These are phyloP conservation scores for Plasmodium blacklocki DNA, from an alignment of 169 alveolate genomes.

Conservation along the genomic window DNA sequence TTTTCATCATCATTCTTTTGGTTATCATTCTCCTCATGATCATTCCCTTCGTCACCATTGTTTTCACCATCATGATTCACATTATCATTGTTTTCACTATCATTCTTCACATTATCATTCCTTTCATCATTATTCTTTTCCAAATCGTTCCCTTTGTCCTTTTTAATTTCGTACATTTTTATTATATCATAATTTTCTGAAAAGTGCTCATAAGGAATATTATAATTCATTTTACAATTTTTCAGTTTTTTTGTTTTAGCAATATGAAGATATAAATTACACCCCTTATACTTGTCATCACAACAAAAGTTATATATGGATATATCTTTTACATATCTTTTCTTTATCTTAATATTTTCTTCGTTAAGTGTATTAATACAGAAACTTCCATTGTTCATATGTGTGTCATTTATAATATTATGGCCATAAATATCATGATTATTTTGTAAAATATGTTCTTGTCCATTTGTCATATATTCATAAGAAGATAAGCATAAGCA, in stretches of 20 bases:
- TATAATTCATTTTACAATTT: conserved; percentile 44
- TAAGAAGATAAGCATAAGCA: conserved; percentile 24
- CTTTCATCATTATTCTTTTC: too few species aligned
- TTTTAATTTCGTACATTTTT: conserved; percentile 53
- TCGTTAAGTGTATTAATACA: conserved; percentile 21
- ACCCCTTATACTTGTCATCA: conserved; percentile 65
- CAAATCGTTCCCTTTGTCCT: background rate
- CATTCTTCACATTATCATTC: background rate
- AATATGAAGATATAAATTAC: conserved; percentile 47
- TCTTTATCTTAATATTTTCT: conserved; percentile 53
- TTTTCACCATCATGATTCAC: background rate
- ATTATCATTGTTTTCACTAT: background rate
- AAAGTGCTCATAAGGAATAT: conserved; percentile 43
- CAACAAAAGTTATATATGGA: conserved; percentile 64
- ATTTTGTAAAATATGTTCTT: background rate
- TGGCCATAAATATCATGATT: conserved; percentile 38
- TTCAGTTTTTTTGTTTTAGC: conserved; percentile 47
- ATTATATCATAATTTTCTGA: conserved; percentile 51
- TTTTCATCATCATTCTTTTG: too few species aligned
- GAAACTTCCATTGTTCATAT: background rate
- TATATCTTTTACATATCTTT: conserved; percentile 62
- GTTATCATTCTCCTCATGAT: too few species aligned
- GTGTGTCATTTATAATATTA: background rate
- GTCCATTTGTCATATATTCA: background rate
- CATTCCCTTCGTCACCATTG: too few species aligned